Base-by-base conservation (phyloP, 1,139 yeast species). In the Yamadazyma epiphylla region DNA sequence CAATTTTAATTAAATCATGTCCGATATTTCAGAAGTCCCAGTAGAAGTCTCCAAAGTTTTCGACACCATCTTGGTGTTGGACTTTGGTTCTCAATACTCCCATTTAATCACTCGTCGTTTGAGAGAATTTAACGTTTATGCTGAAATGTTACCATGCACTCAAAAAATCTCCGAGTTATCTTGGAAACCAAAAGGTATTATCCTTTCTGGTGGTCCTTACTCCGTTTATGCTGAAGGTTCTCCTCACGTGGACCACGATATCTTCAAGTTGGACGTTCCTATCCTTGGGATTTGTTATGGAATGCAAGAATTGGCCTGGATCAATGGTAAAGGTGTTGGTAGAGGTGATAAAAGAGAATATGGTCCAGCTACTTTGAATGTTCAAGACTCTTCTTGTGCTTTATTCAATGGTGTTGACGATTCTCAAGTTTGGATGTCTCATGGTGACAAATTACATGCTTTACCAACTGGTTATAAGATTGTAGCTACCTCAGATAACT, bases 381-480 rank as follows among this genome's bases (percentile, higher is more conserved):
- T 88, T 33, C 69, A 74, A 50, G 94, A 86, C 54, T 41, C 65
- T 26, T 39, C 61, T 13, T 80, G 88, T 60, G 80, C 86, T 19
- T 70, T 91, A 46, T 89, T 91, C 66, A 71, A 79, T 45, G 96
- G 80, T 38, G 86, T 94, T 48, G 94, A 87, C 62, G 82, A 89
- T 66, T 87, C 95, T 38, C 84, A 78, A 59, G 97, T 94, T 42
- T 91, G 99, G 99, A 91, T 91, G 99, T 89, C 97, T 27, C 99
- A 91, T 63, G 96, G 96, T 53, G 99, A 91, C 67, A 94, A 91
- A 70, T 74, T 91, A 52, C 81, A 80, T 50, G 86, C 89, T 31
- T 74, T 91, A 49, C 99, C 99, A 52, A 72, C 76, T 29, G 96
- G 95, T 22, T 91, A 77, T 75, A 78, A 81, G 60, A 77, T 84